Percentiles rank a stretch among this genome's conserved stretches.
Conservation (phyloP, 257 asterid species). For the Orobanche coerulescens region DNA sequence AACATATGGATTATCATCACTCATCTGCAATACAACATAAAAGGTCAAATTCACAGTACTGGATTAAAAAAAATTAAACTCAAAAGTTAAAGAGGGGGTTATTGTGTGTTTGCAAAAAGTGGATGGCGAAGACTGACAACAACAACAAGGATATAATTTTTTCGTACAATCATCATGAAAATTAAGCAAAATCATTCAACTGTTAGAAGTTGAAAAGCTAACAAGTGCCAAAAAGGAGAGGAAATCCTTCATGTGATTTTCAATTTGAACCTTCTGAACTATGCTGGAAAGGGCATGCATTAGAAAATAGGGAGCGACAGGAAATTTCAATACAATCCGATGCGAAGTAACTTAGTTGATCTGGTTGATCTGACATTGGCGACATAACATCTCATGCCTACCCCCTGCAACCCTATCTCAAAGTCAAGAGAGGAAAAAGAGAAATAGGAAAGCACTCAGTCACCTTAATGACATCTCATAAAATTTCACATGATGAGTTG, state of each 20-base stretch:
- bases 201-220: neutral
- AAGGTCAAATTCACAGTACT: too few relatives aligned
- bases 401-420: neutral
- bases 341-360: too few relatives aligned
- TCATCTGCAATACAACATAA: conserved; percentile 81
- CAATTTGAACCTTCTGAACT: neutral
- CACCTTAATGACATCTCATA: neutral
- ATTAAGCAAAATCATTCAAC: too few relatives aligned
- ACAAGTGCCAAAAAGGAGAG: neutral
- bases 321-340: too few relatives aligned
- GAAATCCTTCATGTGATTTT: neutral
- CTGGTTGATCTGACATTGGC: too few relatives aligned
- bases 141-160: too few relatives aligned
- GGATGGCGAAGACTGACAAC: too few relatives aligned
- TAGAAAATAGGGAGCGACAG: neutral
- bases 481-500: neutral
- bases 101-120: too few relatives aligned
- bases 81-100: too few relatives aligned
- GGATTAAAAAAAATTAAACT: too few relatives aligned
- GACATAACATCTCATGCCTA: neutral
- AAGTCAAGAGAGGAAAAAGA: neutral
- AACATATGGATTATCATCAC: conserved; percentile 80
- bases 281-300: neutral
- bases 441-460: neutral
- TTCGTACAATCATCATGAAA: too few relatives aligned